phyloP scores from a whole-genome alignment of 2,329 filamentous ascomycete species.

The Mycocentrospora acerina region DNA sequence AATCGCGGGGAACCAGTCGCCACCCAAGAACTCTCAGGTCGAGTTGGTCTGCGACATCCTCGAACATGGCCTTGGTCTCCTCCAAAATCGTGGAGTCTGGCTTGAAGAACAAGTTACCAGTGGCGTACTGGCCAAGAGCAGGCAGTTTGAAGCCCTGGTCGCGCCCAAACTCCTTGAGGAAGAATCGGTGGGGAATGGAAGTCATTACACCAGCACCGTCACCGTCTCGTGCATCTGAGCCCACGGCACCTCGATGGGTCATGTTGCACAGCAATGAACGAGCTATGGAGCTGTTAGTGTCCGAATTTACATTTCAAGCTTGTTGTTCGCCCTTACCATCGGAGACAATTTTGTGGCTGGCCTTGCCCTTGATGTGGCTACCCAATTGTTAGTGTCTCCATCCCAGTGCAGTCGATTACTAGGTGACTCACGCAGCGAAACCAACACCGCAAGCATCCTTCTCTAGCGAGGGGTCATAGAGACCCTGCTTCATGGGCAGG shows the following conservation, averaged over 20 bases:
- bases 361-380: slow-evolving; percentile 94
- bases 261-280: slow-evolving; percentile 98
- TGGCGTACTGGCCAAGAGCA: slow-evolving; percentile 88
- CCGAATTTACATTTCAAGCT: not conserved
- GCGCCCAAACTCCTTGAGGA: slow-evolving; percentile 95
- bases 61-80: slow-evolving; percentile 88
- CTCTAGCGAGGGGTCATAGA: slow-evolving; percentile 93
- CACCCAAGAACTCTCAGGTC: slow-evolving; percentile 91
- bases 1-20: slow-evolving; percentile 94
- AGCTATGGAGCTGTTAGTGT: slow-evolving; percentile 56
- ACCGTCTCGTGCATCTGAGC: slow-evolving; percentile 95
- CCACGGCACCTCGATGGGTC: slow-evolving; percentile 98
- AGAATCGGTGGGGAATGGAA: slow-evolving; percentile 97
- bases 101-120: slow-evolving; percentile 98
- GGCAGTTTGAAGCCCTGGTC: slow-evolving; percentile 88
- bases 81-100: slow-evolving; percentile 87
- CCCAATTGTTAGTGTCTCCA: slow-evolving; percentile 25
- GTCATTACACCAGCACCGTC: slow-evolving; percentile 99
- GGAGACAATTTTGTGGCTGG: slow-evolving; percentile 97
- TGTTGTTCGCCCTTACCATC: slow-evolving; percentile 69
- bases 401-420: not conserved
- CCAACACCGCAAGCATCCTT: slow-evolving; percentile 99
- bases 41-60: slow-evolving; percentile 86
- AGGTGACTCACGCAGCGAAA: slow-evolving; percentile 80
- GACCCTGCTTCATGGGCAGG: slow-evolving; percentile 95